Base-by-base conservation (phyloP, 1,284 basidiomycete species). In the Afroboletus lepidellus region DNA sequence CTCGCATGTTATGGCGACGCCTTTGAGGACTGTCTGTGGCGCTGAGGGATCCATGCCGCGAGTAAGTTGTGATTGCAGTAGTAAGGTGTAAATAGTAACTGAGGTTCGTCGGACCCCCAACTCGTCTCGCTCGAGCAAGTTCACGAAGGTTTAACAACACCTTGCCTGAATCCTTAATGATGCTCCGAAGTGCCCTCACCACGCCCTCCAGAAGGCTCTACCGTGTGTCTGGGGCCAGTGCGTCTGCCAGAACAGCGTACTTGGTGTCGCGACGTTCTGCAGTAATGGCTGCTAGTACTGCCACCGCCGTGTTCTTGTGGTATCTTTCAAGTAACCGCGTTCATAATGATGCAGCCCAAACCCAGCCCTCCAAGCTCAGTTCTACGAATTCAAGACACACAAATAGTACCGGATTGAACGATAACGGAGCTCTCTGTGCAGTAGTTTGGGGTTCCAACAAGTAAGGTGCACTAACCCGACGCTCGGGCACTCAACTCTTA, bases 1-100 rank as follows among this genome's bases (percentile, higher is more conserved):
- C 86, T 85, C 78, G 84, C 86, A 88, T 84, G 84, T 82, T 71
- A 77, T 68, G 55, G 78, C 60, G 38, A 84, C 79, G 50, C 83
- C 81, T 53, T 77, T 72, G 24, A 77, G 72, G 42, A 88, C 74
- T 23, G 74, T 78, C 41, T 74, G 66, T 34, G 78, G 70, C 48
- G 79, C 74, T 37, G 75, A 72, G 5, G 66, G 61, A 43, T 68
- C 66, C 66, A 68, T 68, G 44, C 53, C 12, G 2, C 2, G 5
- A 34, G 13, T 9, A 41, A 27, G 36, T 7, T 55, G 44, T 59
- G 8, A 5, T 8, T n/a, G n/a, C n/a, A n/a, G n/a, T n/a, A n/a
- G n/a, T n/a, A n/a, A n/a, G n/a, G n/a, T n/a, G n/a, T n/a, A n/a
- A n/a, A n/a, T n/a, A n/a, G n/a, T n/a, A n/a, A n/a, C n/a, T n/a